These are phyloP conservation scores for Royoungia palumana DNA, from an alignment of 768 basidiomycete genomes.

Conservation along the genomic window DNA sequence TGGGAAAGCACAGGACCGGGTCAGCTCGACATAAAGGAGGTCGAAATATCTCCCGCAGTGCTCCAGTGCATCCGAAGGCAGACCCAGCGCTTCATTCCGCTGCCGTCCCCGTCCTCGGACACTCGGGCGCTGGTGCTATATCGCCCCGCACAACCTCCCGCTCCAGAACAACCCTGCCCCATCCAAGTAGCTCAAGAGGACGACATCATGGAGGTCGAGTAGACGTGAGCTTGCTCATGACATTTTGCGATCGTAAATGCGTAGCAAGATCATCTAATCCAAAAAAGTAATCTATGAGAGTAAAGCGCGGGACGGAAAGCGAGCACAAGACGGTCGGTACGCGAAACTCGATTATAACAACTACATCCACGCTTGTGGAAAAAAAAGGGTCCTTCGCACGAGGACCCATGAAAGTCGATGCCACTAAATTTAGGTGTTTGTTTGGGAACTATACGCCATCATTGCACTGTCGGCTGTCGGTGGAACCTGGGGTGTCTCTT, in stretches of 20 bases:
- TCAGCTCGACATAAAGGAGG: slow-evolving; percentile 19
- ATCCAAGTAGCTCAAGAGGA: slow-evolving; percentile 20
- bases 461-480: slow-evolving; percentile 41
- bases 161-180: slow-evolving; percentile 2
- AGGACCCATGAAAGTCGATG: neutral
- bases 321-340: slow-evolving; percentile 17
- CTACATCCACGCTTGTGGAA: slow-evolving; percentile 5
- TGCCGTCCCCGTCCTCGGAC: slow-evolving; percentile 5
- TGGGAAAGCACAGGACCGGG: slow-evolving; percentile 27
- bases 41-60: slow-evolving; percentile 44
- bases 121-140: slow-evolving; percentile 56
- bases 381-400: slow-evolving; percentile 7
- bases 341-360: slow-evolving; percentile 15
- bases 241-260: slow-evolving; percentile 10
- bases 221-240: slow-evolving; percentile 4
- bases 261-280: slow-evolving; percentile 25
- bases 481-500: slow-evolving; percentile 25
- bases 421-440: slow-evolving; percentile 20
- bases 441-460: slow-evolving; percentile 44
- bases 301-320: slow-evolving; percentile 13
- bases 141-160: slow-evolving; percentile 36
- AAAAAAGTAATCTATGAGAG: slow-evolving; percentile 25
- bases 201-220: slow-evolving; percentile 56
- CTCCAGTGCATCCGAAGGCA: slow-evolving; percentile 44
- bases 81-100: slow-evolving; percentile 21